A percentile compares a stretch with the other conserved stretches of the same genome.
Evolutionary conservation across 1,284 basidiomycete species (phyloP).

Genomic region (Cryptococcus jaspeensis): DNA sequence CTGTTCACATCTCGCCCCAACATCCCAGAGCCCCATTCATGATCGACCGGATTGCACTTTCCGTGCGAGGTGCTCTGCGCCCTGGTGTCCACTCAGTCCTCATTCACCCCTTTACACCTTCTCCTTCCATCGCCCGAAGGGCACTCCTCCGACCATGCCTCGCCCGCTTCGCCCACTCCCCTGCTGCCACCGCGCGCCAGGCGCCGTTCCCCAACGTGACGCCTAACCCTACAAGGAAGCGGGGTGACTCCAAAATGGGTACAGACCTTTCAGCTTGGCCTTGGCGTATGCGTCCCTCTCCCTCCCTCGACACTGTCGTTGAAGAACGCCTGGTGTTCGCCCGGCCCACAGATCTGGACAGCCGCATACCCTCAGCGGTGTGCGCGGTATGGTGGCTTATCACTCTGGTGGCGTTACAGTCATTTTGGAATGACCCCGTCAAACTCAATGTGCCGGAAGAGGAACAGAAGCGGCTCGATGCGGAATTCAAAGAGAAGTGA

Average conservation of each 20-base stretch:
- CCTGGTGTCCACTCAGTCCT: too few species aligned
- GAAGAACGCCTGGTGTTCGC: constrained; percentile 16
- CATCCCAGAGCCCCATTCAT: too few species aligned
- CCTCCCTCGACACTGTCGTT: constrained; percentile 1
- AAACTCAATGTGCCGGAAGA: constrained; percentile 8
- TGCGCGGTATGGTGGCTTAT: constrained; percentile 13
- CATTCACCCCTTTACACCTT: neutral
- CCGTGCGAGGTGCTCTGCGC: too few species aligned
- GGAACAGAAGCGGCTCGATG: constrained; percentile 11
- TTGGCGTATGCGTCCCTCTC: constrained; percentile 11
- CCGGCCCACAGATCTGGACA: constrained; percentile 10
- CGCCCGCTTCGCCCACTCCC: neutral
- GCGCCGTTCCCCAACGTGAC: neutral
- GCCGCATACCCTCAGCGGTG: constrained; percentile 6
- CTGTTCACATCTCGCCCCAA: too few species aligned
- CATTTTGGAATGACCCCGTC: constrained; percentile 1
- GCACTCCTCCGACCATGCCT: neutral
- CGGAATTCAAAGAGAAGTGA: neutral
- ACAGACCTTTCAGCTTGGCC: constrained; percentile 14
- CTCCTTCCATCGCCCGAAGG: neutral
- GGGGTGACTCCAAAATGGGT: neutral
- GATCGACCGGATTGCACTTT: too few species aligned
- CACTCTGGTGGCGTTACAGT: constrained; percentile 4
- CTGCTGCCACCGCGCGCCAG: neutral
- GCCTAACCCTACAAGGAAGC: neutral